phyloP scores from a whole-genome alignment of 164 flowering plant genomes.

The Umbellularia californica region DNA sequence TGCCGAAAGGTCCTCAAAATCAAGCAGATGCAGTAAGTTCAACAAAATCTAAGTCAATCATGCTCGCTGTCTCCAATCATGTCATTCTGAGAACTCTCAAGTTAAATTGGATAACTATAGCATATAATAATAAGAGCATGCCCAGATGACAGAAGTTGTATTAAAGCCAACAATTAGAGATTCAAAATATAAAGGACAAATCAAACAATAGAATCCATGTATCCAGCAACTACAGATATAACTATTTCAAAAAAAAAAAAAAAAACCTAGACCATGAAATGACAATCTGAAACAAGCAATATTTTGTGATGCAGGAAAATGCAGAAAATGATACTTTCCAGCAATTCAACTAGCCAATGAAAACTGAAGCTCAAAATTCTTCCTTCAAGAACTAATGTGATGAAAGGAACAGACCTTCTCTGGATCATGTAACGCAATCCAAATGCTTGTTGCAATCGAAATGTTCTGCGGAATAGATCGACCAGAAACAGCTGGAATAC shows the following conservation, averaged over 20 bases:
- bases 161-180: neutral
- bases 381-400: neutral
- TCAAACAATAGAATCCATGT: neutral
- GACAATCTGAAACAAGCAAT: neutral
- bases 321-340: neutral
- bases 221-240: neutral
- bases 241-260: neutral
- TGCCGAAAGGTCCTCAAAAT: no score
- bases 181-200: neutral
- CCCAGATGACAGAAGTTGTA: neutral
- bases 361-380: no score
- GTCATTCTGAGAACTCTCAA: neutral
- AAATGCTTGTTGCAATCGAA: constrained; percentile 83
- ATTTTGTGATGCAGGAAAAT: neutral
- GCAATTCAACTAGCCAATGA: neutral
- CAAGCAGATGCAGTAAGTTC: neutral
- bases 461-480: constrained; percentile 69
- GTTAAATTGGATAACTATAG: neutral
- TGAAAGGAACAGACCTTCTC: constrained; percentile 61
- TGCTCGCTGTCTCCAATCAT: no score
- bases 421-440: constrained; percentile 96
- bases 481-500: constrained; percentile 80
- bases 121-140: neutral
- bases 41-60: neutral
- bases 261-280: neutral